Base-by-base conservation (phyloP, 1,284 basidiomycete species). In the Malassezia obtusa region DNA sequence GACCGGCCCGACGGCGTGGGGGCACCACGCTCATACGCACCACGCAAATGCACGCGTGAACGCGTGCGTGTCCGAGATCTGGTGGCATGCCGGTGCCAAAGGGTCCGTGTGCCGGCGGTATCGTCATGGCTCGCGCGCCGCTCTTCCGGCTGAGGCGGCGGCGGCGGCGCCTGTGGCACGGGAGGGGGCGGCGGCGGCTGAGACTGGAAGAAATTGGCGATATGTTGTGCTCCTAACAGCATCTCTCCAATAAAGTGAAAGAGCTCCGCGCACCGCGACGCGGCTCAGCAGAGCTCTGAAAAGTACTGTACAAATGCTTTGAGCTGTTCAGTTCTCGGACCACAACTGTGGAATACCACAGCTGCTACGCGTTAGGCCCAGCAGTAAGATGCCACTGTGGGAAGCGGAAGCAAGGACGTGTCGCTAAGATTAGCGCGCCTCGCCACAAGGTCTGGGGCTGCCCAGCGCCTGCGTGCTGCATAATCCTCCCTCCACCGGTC, bases 21-120 rank as follows among this genome's bases (percentile, higher is more conserved):
- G 5, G 21, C 39, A 22, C 24, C 8, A 12, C 19, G 28, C 22
- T 45, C 43, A 4, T 19, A 14, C 19, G 43, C 30, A 19, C 22
- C 33, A 25, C 30, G 28, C n/a, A 47, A 21, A 15, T 49, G 35
- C 25, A 25, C 35, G 12, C 39, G 36, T 7, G 45, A 46, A 17
- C 53, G 53, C 1, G 41, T 40, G 14, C 53, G 53, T 12, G 48
- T 50, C 1, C 52, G 46, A 8, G 52, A 49, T n/a, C 52, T 24
- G 11, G 52, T 45, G 5, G 44, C 49, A 22, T 45, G 41, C 1
- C 49, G 40, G 7, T 45, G 44, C n/a, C 28, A 21, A 15, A 45
- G 17, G 14, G 14, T 19, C 14, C 44, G 30, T 4, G 30, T n/a
- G 14, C 2, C 31, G 8, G 24, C 15, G 3, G n/a, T 11, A 15